A percentile compares a stretch with the other conserved stretches of the same genome.
Conservation (phyloP, 345 rosid genomes). For the Rhodomyrtus tomentosa region DNA sequence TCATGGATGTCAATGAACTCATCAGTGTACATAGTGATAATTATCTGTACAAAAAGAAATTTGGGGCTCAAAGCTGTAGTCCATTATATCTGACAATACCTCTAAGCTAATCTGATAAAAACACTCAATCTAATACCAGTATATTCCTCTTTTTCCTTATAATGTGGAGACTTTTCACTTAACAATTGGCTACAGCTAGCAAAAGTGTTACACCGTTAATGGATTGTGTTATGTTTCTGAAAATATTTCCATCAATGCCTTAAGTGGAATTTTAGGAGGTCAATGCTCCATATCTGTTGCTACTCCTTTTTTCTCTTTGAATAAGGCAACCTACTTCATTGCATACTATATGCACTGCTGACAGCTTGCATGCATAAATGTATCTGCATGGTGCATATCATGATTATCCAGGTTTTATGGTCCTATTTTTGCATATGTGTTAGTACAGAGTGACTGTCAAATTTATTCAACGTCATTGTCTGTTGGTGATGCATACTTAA, state of each 20-base stretch:
- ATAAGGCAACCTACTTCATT: not conserved
- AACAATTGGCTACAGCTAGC: not conserved
- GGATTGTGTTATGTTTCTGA: not conserved
- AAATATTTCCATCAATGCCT: not conserved
- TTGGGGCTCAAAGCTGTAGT: not conserved
- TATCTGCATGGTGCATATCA: not conserved
- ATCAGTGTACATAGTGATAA: not conserved
- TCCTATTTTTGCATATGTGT: not conserved
- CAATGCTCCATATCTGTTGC: not conserved
- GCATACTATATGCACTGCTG: not conserved
- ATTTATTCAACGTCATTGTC: not conserved
- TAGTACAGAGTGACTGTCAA: not conserved
- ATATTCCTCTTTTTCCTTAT: not conserved
- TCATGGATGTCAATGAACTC: not conserved
- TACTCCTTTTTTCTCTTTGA: not conserved
- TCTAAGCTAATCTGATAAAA: not conserved
- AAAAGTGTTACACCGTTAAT: not conserved
- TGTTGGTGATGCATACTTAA: not conserved
- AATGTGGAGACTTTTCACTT: not conserved
- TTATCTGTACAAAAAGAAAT: not conserved
- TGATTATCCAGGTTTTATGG: not conserved
- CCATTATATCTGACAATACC: not conserved
- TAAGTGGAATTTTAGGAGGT: not conserved
- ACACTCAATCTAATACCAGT: not conserved
- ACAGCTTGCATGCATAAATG: not conserved